These are phyloP conservation scores for Hypoxylon sp. DNA, from an alignment of 2,329 filamentous ascomycete species.

Conservation along the genomic window DNA sequence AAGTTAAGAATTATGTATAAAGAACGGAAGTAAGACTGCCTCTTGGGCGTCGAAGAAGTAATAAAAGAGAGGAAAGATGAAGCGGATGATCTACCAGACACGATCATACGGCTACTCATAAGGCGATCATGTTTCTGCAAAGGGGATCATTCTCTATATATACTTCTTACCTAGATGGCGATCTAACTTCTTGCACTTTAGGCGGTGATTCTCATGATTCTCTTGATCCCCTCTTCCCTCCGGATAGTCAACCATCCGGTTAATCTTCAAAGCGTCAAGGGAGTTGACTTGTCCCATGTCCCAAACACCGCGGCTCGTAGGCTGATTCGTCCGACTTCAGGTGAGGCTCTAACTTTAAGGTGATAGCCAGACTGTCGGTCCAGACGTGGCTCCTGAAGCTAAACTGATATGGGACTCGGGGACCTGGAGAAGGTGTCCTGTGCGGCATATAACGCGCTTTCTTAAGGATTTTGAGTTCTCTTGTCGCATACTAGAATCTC, in stretches of 20 bases:
- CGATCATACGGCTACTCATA: constrained; percentile 41
- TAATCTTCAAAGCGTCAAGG: constrained; percentile 41
- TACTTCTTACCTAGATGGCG: constrained; percentile 34
- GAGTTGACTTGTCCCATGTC: constrained; percentile 15
- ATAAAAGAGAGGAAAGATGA: constrained; percentile 25
- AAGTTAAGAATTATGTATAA: constrained; percentile 37
- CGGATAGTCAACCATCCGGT: constrained; percentile 41
- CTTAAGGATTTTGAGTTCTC: constrained; percentile 11
- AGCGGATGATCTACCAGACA: constrained; percentile 40
- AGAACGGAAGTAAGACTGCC: constrained; percentile 41
- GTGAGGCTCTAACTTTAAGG: constrained; percentile 33
- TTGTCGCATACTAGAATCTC: constrained; percentile 23
- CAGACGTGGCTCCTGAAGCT: constrained; percentile 29
- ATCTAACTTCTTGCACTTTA: constrained; percentile 30
- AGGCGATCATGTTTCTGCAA: constrained; percentile 38
- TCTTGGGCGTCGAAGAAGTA: constrained; percentile 38
- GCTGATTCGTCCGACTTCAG: constrained; percentile 30
- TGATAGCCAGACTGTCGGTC: constrained; percentile 14
- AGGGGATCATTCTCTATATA: constrained; percentile 43
- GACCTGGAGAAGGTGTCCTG: constrained; percentile 13
- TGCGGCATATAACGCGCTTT: constrained; percentile 6
- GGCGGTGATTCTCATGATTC: constrained; percentile 34
- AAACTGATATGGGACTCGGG: constrained; percentile 22
- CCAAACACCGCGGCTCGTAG: constrained; percentile 9
- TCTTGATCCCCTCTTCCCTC: constrained; percentile 33